Conservation (phyloP, 2,329 filamentous ascomycete species). For the Scytalidium lignicola region DNA sequence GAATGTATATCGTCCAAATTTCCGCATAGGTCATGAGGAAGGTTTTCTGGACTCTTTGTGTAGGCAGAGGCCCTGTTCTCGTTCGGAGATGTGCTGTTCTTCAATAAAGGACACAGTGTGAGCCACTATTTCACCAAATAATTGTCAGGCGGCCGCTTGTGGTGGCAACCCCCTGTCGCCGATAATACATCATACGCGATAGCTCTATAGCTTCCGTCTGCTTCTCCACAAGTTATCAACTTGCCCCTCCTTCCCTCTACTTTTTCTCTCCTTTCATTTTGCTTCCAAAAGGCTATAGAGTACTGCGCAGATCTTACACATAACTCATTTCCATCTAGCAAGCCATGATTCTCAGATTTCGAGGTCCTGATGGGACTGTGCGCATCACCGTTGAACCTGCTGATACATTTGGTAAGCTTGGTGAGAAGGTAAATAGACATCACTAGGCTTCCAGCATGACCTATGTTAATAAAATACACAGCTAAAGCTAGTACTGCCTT, state of each 20-base stretch:
- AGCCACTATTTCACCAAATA: neutral
- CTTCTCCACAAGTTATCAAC: constrained; percentile 5
- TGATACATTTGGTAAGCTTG: constrained; percentile 65
- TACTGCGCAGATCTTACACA: neutral
- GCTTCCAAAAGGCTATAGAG: neutral
- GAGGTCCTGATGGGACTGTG: constrained; percentile 89
- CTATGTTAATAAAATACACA: constrained; percentile 26
- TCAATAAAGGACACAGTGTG: neutral
- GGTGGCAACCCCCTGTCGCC: neutral
- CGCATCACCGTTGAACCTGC: constrained; percentile 72
- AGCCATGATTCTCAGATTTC: constrained; percentile 44
- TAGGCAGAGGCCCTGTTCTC: neutral
- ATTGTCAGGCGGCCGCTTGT: neutral
- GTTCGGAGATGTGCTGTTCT: neutral
- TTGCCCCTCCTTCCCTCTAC: constrained; percentile 1
- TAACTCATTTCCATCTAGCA: neutral
- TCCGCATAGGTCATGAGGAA: neutral
- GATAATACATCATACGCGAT: constrained; percentile 1
- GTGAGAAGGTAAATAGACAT: constrained; percentile 38
- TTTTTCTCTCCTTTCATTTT: neutral
- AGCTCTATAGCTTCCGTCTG: constrained; percentile 11
- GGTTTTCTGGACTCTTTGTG: neutral
- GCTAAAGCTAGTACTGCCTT: constrained; percentile 54
- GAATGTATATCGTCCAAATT: neutral
- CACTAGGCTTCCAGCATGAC: neutral